Base-by-base conservation (phyloP, 2,329 filamentous ascomycete genomes). In the Leptographium flavum region DNA sequence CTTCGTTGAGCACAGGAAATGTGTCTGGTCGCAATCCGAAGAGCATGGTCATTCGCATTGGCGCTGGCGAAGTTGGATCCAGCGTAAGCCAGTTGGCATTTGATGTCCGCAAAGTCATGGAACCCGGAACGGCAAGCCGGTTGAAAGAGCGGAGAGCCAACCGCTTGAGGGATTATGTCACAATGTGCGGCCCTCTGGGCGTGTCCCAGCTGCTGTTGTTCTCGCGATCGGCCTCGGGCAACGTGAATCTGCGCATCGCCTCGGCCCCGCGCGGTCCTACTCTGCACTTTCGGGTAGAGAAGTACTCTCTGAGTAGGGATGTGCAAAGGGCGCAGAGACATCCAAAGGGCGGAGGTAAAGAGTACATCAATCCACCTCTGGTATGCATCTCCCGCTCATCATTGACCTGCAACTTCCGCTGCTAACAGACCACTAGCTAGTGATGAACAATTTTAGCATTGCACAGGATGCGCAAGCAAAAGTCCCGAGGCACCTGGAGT, bases 41-140 rank as follows among this genome's bases (percentile, higher is more conserved):
- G 72, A 93, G 83, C 61, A 95, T 98, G 90, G 90, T 98, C 47
- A 94, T 98, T 63, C 85, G 92, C 54, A 88, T 95, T 57, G 92
- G 92, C 56, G 90, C 88, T 55, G 84, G 87, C 56, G 86, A 95
- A 60, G 87, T 98, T 43, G 92, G 92, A 47, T 78, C 86, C 48
- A 94, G 84, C 61, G 76, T 98, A 56, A 90, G 82, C 60, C 88
- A 96, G 65, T 70, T 98, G 55, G 88, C 90, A 21, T 80, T 83
- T 55, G 92, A 98, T 66, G 84, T 96, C 48, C 80, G 92, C 55
- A 73, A 74, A 45, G 90, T 96, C 67, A 94, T 98, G 87, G 87
- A 96, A 64, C 92, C 92, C 1, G 85, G 87, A 45, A 98, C 92
- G 4, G 92, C 92, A 4, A 82, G 81, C 50, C 76, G 90, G 48